phyloP scores from a whole-genome alignment of 2,329 filamentous ascomycete genomes.

The Pyrenochaeta sp. region DNA sequence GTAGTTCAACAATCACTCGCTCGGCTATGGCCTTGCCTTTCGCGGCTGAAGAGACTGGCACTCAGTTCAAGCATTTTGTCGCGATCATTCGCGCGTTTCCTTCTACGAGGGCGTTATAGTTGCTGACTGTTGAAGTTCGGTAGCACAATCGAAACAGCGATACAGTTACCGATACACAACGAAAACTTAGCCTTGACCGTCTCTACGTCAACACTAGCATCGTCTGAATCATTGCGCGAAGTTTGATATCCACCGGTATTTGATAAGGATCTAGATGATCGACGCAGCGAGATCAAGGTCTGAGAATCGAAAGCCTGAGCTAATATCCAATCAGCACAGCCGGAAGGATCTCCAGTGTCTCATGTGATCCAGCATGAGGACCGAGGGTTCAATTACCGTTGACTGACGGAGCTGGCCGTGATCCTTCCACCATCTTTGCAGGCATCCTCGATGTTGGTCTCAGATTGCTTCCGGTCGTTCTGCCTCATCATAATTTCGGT shows the following conservation, averaged over 20 bases:
- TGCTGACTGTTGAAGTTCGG: not conserved
- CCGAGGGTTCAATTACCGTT: not conserved
- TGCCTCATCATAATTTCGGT: not conserved
- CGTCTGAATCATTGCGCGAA: not conserved
- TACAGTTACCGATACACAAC: too few species aligned
- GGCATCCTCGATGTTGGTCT: not conserved
- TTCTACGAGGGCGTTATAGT: not conserved
- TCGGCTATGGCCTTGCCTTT: too few species aligned
- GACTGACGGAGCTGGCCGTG: not conserved
- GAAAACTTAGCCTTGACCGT: not conserved
- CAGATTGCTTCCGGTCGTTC: not conserved
- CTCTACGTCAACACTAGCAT: not conserved
- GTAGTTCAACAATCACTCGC: too few species aligned
- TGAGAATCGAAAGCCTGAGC: not conserved
- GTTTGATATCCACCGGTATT: not conserved
- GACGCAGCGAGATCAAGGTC: not conserved
- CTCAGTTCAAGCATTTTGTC: too few species aligned
- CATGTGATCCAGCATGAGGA: not conserved
- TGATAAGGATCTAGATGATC: not conserved
- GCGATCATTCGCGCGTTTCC: not conserved
- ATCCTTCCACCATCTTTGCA: not conserved
- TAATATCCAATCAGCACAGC: not conserved
- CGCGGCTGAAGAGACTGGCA: too few species aligned
- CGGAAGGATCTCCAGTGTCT: not conserved
- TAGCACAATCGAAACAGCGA: too few species aligned